A percentile compares a stretch with the other conserved stretches of the same genome.
phyloP scores from a whole-genome alignment of 163 green algal genomes.

The Chlamydomonas reinhardtii region DNA sequence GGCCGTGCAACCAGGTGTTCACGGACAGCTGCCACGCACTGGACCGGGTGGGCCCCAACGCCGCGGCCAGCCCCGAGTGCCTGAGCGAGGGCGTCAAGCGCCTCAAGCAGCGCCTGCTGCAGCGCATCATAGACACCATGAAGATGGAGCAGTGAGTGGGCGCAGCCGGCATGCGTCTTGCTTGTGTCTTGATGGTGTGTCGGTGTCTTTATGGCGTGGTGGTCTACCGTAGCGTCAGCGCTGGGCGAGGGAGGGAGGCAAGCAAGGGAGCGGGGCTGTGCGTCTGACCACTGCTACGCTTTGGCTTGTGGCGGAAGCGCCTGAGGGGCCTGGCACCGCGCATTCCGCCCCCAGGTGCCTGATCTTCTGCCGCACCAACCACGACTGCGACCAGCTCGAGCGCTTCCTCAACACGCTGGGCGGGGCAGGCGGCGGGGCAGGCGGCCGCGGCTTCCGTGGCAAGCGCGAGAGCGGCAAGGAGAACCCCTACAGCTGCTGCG shows the following conservation, averaged over 20 bases:
- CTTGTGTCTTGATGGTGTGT: too few species aligned
- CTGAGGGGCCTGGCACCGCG: too few species aligned
- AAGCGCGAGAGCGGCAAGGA: constrained; percentile 78
- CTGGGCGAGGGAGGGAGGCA: too few species aligned
- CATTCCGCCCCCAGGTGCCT: constrained; percentile 59
- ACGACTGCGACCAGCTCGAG: constrained; percentile 91
- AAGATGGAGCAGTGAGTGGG: constrained; percentile 75
- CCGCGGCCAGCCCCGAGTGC: constrained; percentile 60
- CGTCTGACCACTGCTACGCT: too few species aligned
- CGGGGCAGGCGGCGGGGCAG: neutral
- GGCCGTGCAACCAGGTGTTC: constrained; percentile 29
- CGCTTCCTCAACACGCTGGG: constrained; percentile 71
- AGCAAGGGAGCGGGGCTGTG: too few species aligned
- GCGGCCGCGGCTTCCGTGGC: constrained; percentile 47
- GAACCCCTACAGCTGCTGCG: constrained; percentile 84
- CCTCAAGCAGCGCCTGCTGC: constrained; percentile 86
- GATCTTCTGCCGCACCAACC: constrained; percentile 91
- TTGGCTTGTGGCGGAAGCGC: too few species aligned
- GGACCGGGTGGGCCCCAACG: constrained; percentile 56
- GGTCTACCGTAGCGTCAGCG: too few species aligned
- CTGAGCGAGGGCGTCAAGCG: constrained; percentile 82
- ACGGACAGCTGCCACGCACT: constrained; percentile 77
- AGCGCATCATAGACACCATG: constrained; percentile 76
- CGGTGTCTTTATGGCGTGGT: too few species aligned
- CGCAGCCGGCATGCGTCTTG: too few species aligned